Percentiles rank a stretch among this genome's conserved stretches.
phyloP scores from a whole-genome alignment of 306 rosid genomes.

The Pueraria montana region DNA sequence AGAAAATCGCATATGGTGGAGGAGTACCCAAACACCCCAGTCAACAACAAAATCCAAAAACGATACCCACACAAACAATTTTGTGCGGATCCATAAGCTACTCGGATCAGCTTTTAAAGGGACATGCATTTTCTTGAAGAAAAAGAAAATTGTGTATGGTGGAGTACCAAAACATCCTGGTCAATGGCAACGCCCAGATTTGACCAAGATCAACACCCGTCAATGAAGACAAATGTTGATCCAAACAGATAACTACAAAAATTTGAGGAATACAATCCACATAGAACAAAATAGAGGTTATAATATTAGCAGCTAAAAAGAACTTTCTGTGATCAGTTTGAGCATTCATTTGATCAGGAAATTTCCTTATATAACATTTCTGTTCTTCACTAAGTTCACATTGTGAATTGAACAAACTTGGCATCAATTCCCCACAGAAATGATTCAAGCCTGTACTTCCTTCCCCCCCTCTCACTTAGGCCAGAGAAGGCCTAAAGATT shows the following conservation, averaged over 20 bases:
- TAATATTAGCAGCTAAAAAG: no score
- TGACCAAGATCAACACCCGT: not conserved
- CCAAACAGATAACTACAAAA: not conserved
- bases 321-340: no score
- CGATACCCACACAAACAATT: no score
- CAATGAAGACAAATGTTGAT: not conserved
- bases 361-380: not conserved
- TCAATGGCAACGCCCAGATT: no score
- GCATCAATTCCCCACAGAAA: conserved; percentile 25
- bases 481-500: not conserved
- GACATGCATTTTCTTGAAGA: no score
- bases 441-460: not conserved
- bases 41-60: no score
- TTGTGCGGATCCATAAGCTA: no score
- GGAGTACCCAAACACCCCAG: no score
- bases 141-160: no score
- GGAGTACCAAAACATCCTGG: no score
- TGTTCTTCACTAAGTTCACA: not conserved
- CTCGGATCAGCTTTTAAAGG: no score
- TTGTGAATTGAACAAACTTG: conserved; percentile 2
- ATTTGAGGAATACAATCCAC: not conserved
- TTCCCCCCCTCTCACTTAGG: not conserved
- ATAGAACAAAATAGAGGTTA: not conserved
- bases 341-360: not conserved
- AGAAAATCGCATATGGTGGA: no score